phyloP scores from a whole-genome alignment of 345 rosid genomes.

The Capsella bursapastoris region DNA sequence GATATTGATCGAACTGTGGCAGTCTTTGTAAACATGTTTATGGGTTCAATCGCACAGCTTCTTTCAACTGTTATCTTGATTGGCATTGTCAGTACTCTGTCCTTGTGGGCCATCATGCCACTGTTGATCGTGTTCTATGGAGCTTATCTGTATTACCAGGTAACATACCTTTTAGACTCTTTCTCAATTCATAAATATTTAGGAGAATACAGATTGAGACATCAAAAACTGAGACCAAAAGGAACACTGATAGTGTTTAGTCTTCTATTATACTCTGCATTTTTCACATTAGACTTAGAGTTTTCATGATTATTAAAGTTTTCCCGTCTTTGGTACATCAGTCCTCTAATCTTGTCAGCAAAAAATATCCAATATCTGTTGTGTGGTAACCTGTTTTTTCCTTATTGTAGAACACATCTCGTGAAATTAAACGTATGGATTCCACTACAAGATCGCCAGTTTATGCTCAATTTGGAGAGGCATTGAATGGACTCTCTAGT shows the following conservation, averaged over 20 bases:
- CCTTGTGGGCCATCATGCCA: slow-evolving; percentile 98
- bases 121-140: slow-evolving; percentile 89
- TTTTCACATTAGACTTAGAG: background rate
- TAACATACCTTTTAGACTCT: slow-evolving; percentile 36
- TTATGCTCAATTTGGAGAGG: slow-evolving; percentile 99
- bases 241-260: slow-evolving; percentile 3
- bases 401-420: slow-evolving; percentile 79
- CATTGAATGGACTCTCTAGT: slow-evolving; percentile 85
- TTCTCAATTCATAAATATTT: slow-evolving; percentile 1
- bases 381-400: slow-evolving; percentile 32
- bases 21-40: slow-evolving; percentile 71
- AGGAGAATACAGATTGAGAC: background rate
- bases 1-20: slow-evolving; percentile 95
- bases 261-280: background rate
- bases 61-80: slow-evolving; percentile 92
- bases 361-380: background rate
- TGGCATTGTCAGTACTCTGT: slow-evolving; percentile 97
- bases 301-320: background rate
- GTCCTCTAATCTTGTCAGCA: background rate
- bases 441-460: slow-evolving; percentile 95
- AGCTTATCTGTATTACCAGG: slow-evolving; percentile 96
- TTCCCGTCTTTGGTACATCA: slow-evolving; percentile 19
- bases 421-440: slow-evolving; percentile 96
- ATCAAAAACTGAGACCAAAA: slow-evolving; percentile 8
- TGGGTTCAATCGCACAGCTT: slow-evolving; percentile 83